Conservation (phyloP, 306 rosid genomes). For the Castanea sativa region DNA sequence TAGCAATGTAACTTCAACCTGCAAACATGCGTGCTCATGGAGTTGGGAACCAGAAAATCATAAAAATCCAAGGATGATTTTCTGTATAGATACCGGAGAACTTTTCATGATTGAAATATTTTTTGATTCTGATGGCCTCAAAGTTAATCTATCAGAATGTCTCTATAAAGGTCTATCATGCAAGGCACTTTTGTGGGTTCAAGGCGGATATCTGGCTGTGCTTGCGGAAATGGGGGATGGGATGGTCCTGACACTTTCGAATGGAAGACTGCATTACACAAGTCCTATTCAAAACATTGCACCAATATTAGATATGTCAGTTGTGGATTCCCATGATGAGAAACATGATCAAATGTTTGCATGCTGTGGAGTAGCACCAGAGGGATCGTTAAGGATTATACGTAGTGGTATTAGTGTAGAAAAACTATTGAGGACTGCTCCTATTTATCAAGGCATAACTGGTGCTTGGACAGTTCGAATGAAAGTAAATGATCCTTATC, state of each 20-base stretch:
- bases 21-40: constrained; percentile 77
- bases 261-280: constrained; percentile 55
- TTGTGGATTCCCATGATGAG: constrained; percentile 83
- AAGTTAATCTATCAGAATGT: constrained; percentile 76
- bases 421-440: constrained; percentile 67
- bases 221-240: constrained; percentile 95
- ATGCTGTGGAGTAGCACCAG: constrained; percentile 91
- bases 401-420: constrained; percentile 84
- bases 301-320: constrained; percentile 82
- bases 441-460: constrained; percentile 85
- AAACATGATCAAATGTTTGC: constrained; percentile 91
- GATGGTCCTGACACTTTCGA: constrained; percentile 72
- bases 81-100: constrained; percentile 80
- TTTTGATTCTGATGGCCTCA: constrained; percentile 55
- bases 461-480: constrained; percentile 84
- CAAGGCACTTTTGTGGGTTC: constrained; percentile 84
- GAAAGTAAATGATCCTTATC: constrained; percentile 66
- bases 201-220: constrained; percentile 81
- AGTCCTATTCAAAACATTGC: constrained; percentile 85
- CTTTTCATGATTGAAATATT: constrained; percentile 71
- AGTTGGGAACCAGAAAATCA: constrained; percentile 81
- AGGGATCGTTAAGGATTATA: constrained; percentile 87
- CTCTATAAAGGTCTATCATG: constrained; percentile 76
- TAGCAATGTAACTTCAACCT: constrained; percentile 44
- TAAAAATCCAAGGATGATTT: constrained; percentile 61